Evolutionary conservation across 179 eudicot species (phyloP), one percentile per base, ranked within the genome.

Genomic region (Drosera spatulata): DNA sequence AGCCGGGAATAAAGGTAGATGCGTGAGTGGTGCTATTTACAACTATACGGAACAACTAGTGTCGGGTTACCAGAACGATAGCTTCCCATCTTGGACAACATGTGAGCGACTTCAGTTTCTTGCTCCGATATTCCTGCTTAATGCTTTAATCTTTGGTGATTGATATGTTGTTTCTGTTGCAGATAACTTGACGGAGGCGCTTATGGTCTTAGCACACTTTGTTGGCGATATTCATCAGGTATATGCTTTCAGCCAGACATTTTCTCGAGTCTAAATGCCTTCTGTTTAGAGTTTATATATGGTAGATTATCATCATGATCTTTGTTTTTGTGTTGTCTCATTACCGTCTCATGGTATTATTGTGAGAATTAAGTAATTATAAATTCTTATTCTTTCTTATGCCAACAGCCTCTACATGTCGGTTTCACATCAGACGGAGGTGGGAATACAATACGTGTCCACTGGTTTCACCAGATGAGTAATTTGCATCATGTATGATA

Each of bases 131-230:
- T 7, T 0, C 33, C 33, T 22, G 0, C 33, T 22, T 0, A 22
- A 22, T 58, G 48, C 22, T 41, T 55, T 33, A 2, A 33, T 13
- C 50, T 45, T 41, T 14, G 10, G 14, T 12, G 58, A 4, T 15
- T 63, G 33, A 22, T 12, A 54, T 63, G 12, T 12, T 55, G 39
- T 60, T 54, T 46, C 55, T 2, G 13, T 12, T 58, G 64, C 96
- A 94, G 99, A 87, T 79, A 94, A 94, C 76, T 72, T 94, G 82
- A 94, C 99, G 1, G 99, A 94, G 79, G 99, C 99, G n/a, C 95
- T 94, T 48, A 81, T 94, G 96, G 90, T 94, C 66, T 72, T 94
- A 48, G 75, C 99, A 11, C 99, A 94, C 76, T 94, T 86, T 69
- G 62, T 94, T 50, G 99, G 97, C 40, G 99, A 94, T 78, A 79